These are phyloP conservation scores for Pichia ethanolica DNA, from an alignment of 805 yeast genomes.

Conservation along the genomic window DNA sequence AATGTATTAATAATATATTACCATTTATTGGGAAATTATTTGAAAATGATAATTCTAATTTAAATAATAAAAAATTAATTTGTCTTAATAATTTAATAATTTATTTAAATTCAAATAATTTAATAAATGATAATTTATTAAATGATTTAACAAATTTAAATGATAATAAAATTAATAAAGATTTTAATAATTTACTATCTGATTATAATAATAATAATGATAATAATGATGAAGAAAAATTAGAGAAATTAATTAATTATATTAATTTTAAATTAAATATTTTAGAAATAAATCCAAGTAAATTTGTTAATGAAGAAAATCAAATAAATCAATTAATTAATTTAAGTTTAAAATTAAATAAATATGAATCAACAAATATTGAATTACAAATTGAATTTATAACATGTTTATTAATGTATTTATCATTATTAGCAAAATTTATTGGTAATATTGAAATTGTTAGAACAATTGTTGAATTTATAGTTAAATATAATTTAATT, in stretches of 20 bases:
- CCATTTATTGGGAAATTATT: constrained; percentile 34
- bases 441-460: constrained; percentile 14
- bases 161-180: background rate
- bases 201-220: no score
- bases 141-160: constrained; percentile 1
- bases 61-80: constrained; percentile 49
- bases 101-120: constrained; percentile 14
- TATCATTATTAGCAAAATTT: constrained; percentile 22
- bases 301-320: background rate
- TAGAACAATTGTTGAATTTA: constrained; percentile 17
- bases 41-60: constrained; percentile 30
- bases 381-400: constrained; percentile 15
- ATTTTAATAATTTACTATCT: background rate
- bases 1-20: constrained; percentile 13
- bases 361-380: constrained; percentile 6
- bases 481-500: constrained; percentile 20
- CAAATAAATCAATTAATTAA: constrained; percentile 2
- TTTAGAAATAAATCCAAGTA: constrained; percentile 10
- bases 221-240: background rate
- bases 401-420: constrained; percentile 18
- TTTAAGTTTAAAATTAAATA: background rate
- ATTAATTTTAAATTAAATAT: constrained; percentile 14
- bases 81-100: constrained; percentile 64
- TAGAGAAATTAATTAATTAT: constrained; percentile 14
- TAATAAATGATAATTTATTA: background rate